A percentile compares a stretch with the other conserved stretches of the same genome.
Conservation (phyloP, 2,329 filamentous ascomycete genomes). For the Phaeoacremonium minimum region DNA sequence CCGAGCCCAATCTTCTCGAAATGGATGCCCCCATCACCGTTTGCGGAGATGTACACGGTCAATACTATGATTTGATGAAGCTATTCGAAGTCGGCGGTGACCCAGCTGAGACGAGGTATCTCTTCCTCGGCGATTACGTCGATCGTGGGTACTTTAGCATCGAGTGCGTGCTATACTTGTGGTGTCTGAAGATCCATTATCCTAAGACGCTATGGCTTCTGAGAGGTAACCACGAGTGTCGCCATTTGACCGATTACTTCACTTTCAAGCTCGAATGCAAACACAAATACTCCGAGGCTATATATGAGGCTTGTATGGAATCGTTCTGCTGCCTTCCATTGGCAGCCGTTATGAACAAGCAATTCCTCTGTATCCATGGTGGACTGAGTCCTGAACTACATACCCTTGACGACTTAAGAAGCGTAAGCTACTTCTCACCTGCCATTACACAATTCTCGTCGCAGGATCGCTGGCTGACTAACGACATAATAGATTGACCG, state of each 20-base stretch:
- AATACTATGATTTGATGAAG: conserved; percentile 99
- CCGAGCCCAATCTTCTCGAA: conserved; percentile 93
- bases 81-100: conserved; percentile 97
- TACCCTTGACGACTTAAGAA: conserved; percentile 90
- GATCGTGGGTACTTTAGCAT: conserved; percentile 99
- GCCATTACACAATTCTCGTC: not conserved
- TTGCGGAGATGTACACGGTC: conserved; percentile 95
- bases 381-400: conserved; percentile 94
- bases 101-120: conserved; percentile 90
- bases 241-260: conserved; percentile 98
- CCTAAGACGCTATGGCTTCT: conserved; percentile 95
- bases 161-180: conserved; percentile 96
- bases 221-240: conserved; percentile 96
- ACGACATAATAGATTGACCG: conserved; percentile 71
- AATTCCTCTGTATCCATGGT: conserved; percentile 97
- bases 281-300: conserved; percentile 95
- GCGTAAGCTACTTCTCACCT: conserved; percentile 50
- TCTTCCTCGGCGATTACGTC: conserved; percentile 97
- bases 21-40: conserved; percentile 99
- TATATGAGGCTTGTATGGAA: conserved; percentile 98
- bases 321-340: conserved; percentile 93
- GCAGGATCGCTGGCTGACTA: conserved; percentile 9
- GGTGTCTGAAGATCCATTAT: conserved; percentile 98
- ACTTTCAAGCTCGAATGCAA: conserved; percentile 99
- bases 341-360: conserved; percentile 99